Evolutionary conservation across 257 asterid genomes (phyloP), one percentile per base, ranked within the genome.

Genomic region (Solanum medicagineum): DNA sequence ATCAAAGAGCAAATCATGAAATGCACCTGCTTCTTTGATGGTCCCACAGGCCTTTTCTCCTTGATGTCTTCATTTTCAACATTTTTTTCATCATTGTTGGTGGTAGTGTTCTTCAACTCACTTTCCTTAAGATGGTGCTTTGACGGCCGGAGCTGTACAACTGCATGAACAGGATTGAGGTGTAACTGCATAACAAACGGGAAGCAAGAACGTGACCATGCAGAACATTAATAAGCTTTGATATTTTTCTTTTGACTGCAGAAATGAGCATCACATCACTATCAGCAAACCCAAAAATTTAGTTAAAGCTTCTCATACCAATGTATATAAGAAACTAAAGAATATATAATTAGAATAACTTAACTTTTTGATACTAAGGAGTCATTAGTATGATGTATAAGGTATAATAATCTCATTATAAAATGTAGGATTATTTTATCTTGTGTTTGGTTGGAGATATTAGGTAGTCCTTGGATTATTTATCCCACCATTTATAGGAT

Each of bases 111-210:
- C 87, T 89, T 90, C 54, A 92, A 84, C n/a, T 84, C 90, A 87
- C 73, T 85, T 66, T 90, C 56, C 84, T 87, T 89, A 42, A 85
- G 91, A 87, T 90, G 94, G 22, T 80, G 70, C 93, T 89, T 85
- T 13, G 98, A 92, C 87, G 98, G 95, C 85, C 98, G 94, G 69
- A 96, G 97, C 89, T 96, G 99, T 70, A 93, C 92, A 80, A 92
- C 92, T 86, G 97, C 91, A 86, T 95, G 94, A 88, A 96, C 65
- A 85, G 96, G 98, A 86, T 88, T 92, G 92, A 95, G 91, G 95
- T 93, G 93, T 84, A 96, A 89, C 99, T 96, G 94, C 95, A 92
- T 62, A 81, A 88, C 81, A 89, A 84, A 89, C 73, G 68, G 54
- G 60, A 65, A 84, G 63, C 42, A 63, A 81, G 81, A 77, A 24